Evolutionary conservation across 192 early-diverging fungal species (phyloP).

Genomic region (Neocallimastix lanati): DNA sequence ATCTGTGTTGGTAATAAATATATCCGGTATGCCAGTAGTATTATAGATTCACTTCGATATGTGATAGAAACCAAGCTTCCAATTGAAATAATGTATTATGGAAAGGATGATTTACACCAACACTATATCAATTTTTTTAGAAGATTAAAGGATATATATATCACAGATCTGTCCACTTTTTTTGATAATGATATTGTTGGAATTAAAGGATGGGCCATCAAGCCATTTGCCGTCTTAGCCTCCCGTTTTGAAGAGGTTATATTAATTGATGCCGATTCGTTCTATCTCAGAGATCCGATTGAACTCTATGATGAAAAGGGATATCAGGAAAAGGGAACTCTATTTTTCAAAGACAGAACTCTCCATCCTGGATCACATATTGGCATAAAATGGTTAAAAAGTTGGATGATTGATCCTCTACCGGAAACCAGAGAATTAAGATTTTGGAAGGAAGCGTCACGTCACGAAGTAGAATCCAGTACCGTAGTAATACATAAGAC

Average conservation of each 20-base stretch:
- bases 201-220: constrained; percentile 40
- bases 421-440: constrained; percentile 13
- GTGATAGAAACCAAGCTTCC: constrained; percentile 23
- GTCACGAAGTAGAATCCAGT: constrained; percentile 8
- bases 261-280: constrained; percentile 49
- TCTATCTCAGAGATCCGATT: constrained; percentile 37
- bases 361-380: constrained; percentile 11
- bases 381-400: constrained; percentile 22
- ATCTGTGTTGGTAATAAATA: constrained; percentile 26
- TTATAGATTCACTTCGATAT: constrained; percentile 16
- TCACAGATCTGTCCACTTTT: constrained; percentile 10
- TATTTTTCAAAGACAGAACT: constrained; percentile 47
- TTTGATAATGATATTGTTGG: constrained; percentile 16
- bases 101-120: constrained; percentile 15
- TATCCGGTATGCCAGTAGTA: constrained; percentile 13
- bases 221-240: constrained; percentile 45
- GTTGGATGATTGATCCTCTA: constrained; percentile 21
- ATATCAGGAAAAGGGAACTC: constrained; percentile 22
- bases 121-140: constrained; percentile 7
- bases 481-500: not conserved
- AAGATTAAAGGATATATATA: constrained; percentile 9
- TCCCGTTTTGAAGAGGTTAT: constrained; percentile 38
- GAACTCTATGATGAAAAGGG: constrained; percentile 23
- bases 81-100: constrained; percentile 35
- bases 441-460: constrained; percentile 11